Percentiles rank a stretch among this genome's conserved stretches.
Conservation (phyloP, 345 rosid genomes). For the Anacardium occidentale region DNA sequence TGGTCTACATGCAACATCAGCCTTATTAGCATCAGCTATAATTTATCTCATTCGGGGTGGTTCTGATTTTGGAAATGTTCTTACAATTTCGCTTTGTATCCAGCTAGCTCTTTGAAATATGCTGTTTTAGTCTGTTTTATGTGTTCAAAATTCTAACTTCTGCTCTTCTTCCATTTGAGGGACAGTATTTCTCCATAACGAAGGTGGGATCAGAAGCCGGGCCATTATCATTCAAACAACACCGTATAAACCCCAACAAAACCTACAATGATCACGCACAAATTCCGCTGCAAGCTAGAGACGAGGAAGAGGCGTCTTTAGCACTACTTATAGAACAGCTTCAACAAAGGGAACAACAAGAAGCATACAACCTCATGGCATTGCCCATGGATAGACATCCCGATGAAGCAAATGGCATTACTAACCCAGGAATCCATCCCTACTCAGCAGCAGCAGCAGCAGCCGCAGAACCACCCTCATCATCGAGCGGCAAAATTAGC, state of each 20-base stretch:
- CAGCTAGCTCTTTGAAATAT: not conserved
- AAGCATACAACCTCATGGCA: slow-evolving; percentile 19
- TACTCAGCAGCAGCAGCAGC: slow-evolving; percentile 1
- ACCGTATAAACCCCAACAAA: not conserved
- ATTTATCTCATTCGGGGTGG: not conserved
- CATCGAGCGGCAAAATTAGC: no score
- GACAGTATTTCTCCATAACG: slow-evolving; percentile 56
- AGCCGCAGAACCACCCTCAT: not conserved
- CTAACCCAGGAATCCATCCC: not conserved
- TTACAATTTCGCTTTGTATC: not conserved
- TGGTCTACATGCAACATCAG: not conserved
- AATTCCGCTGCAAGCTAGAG: slow-evolving; percentile 26
- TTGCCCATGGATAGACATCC: slow-evolving; percentile 14
- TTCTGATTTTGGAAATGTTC: not conserved
- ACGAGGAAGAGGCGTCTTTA: slow-evolving; percentile 58
- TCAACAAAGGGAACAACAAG: slow-evolving; percentile 32
- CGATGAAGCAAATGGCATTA: not conserved
- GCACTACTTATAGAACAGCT: slow-evolving; percentile 56
- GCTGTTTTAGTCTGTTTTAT: not conserved
- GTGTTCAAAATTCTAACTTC: not conserved
- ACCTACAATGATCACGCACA: not conserved
- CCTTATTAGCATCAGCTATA: not conserved
- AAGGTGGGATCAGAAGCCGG: slow-evolving; percentile 27
- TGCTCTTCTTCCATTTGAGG: not conserved
- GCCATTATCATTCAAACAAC: slow-evolving; percentile 5